Base-by-base conservation (phyloP, 139 green algal species). In the Chlorella sp. region DNA sequence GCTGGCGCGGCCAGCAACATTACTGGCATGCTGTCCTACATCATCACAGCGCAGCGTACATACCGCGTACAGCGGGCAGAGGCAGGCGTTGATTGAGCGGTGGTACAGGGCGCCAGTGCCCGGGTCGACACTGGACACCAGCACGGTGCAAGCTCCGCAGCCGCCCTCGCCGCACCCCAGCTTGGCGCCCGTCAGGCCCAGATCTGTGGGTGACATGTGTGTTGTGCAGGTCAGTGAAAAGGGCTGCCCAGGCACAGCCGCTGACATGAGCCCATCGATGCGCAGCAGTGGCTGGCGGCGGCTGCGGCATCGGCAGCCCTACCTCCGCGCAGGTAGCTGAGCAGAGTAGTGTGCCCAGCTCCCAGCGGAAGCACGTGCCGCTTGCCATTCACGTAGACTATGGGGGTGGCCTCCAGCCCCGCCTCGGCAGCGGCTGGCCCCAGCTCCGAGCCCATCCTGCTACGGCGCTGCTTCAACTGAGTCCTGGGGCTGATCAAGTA, bases 121-220 rank as follows among this genome's bases (percentile, higher is more conserved):
- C n/a, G 44, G n/a, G 44, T 98, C 91, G 36, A 78, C 93, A 64
- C 81, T 78, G 28, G 92, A 93, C 32, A 99, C 87, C 95, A 99
- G 98, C 28, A 99, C 95, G 13, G 97, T 99, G 90, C 97, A 99
- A 3, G 97, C 97, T 4, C 97, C 97, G 85, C 97, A 99, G 13
- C 97, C 97, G 16, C 97, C 97, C 88, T 99, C 97, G 20, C 96
- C 97, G 86, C 97, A 99, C 2, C 96, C 96, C n/a, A 99, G 88
- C 90, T 99, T 99, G 41, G 97, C 98, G 4, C 97, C 97, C 4
- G 93, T 98, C 28, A 97, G 80, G 1, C 95, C 93, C 57, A 85
- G 82, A 23, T 97, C 95, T 97, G 91, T 56, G 55, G 4, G 16
- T 36, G 41, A 64, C 23, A 11, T 5, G 71, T n/a, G 28, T 26